A percentile compares a stretch with the other conserved stretches of the same genome.
Conservation (phyloP, 2,329 filamentous ascomycete genomes). For the Calonectria fujianensis region DNA sequence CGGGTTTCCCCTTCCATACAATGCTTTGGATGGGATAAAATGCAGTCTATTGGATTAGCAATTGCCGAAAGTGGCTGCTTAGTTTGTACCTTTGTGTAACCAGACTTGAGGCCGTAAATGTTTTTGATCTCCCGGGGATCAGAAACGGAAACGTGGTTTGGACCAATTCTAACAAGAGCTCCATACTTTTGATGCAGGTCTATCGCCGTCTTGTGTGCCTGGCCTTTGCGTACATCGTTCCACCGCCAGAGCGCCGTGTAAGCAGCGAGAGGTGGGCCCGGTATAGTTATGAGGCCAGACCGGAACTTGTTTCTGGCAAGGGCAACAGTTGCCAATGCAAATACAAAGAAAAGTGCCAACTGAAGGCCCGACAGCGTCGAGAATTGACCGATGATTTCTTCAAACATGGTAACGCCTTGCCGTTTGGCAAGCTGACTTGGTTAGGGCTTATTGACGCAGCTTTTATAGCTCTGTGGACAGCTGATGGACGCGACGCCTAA, state of each 20-base stretch:
- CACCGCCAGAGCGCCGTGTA: conserved; percentile 35
- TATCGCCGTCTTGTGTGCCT: conserved; percentile 36
- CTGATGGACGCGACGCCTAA: background rate
- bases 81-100: conserved; percentile 41
- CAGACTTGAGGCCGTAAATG: conserved; percentile 43
- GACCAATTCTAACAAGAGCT: conserved; percentile 30
- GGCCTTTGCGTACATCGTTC: conserved; percentile 30
- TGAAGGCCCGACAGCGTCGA: background rate
- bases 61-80: background rate
- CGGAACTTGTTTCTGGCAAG: conserved; percentile 32
- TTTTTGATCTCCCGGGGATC: conserved; percentile 41
- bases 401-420: background rate
- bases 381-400: background rate
- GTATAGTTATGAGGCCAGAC: conserved; percentile 8
- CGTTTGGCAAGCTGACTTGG: background rate
- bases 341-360: background rate
- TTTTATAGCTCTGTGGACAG: background rate
- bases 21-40: conserved; percentile 39
- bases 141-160: conserved; percentile 40
- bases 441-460: background rate
- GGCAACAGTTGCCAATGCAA: background rate
- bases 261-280: conserved; percentile 25
- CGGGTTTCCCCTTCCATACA: conserved; percentile 33
- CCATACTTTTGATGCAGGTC: conserved; percentile 27
- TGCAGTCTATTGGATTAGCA: background rate